phyloP scores from a whole-genome alignment of 2,329 filamentous ascomycete genomes.

The Aspergillus sp. region DNA sequence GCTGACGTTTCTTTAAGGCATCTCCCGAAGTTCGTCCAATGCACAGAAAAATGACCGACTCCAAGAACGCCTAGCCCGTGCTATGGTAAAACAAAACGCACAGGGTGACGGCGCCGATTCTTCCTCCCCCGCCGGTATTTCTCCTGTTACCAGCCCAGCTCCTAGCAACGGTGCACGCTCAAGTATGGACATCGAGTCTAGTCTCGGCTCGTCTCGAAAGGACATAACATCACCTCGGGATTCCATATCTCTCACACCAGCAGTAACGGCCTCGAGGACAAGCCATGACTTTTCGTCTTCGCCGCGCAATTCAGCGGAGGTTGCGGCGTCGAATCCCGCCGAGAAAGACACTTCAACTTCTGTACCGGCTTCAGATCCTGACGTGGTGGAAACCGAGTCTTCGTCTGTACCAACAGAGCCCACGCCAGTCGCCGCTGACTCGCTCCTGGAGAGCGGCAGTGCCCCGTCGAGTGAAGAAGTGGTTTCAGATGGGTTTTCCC shows the following conservation, averaged over 20 bases:
- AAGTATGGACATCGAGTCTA: constrained; percentile 38
- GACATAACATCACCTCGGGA: constrained; percentile 20
- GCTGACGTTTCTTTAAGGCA: constrained; percentile 38
- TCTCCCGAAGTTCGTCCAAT: constrained; percentile 65
- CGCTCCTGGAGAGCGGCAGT: constrained; percentile 11
- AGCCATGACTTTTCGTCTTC: constrained; percentile 31
- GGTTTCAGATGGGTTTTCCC: constrained; percentile 48
- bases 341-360: constrained; percentile 5
- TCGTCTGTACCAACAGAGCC: constrained; percentile 18
- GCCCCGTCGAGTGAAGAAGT: constrained; percentile 37
- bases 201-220: constrained; percentile 19
- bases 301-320: constrained; percentile 29
- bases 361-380: background rate
- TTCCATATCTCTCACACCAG: constrained; percentile 14
- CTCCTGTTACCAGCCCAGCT: constrained; percentile 52
- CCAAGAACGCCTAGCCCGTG: constrained; percentile 85
- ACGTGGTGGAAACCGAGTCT: background rate
- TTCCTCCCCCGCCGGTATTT: constrained; percentile 50
- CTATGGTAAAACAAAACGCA: constrained; percentile 72
- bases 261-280: constrained; percentile 17
- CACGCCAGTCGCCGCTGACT: constrained; percentile 17
- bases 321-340: constrained; percentile 13
- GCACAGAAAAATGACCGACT: constrained; percentile 74
- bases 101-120: constrained; percentile 47
- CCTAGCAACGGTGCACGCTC: constrained; percentile 46